These are phyloP conservation scores for Fulvia fulva DNA, from an alignment of 2,329 filamentous ascomycete species.

Conservation along the genomic window DNA sequence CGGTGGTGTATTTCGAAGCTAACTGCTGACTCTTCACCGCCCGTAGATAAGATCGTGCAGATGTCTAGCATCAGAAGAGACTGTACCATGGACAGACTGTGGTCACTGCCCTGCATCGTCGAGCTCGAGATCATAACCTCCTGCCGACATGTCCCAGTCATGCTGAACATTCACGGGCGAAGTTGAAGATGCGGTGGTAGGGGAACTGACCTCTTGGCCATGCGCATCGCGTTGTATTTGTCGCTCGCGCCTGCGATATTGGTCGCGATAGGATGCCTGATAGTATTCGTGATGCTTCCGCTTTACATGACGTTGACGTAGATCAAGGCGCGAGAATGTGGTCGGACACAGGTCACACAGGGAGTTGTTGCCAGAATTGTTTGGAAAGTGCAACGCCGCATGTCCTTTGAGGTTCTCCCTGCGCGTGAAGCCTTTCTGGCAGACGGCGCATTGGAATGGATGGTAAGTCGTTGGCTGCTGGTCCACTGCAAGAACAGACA, in stretches of 20 bases:
- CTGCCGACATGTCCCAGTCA: background rate
- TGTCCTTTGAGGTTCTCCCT: constrained; percentile 5
- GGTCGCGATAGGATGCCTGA: constrained; percentile 9
- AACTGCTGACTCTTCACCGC: constrained; percentile 34
- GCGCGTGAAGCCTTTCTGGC: background rate
- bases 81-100: constrained; percentile 35
- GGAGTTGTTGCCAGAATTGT: constrained; percentile 17
- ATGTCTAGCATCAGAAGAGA: constrained; percentile 40
- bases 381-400: background rate
- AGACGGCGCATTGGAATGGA: constrained; percentile 1
- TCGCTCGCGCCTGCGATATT: constrained; percentile 29
- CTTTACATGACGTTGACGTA: constrained; percentile 42
- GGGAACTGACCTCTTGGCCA: no score
- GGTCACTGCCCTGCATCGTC: constrained; percentile 6
- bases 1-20: constrained; percentile 40
- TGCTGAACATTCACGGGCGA: no score
- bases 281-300: constrained; percentile 40
- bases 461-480: background rate
- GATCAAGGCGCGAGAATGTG: constrained; percentile 41
- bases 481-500: no score
- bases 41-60: constrained; percentile 44
- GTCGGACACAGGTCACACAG: constrained; percentile 38
- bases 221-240: constrained; percentile 35
- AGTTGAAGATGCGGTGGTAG: no score
- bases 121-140: background rate